These are phyloP conservation scores for Volvox reticuliferus DNA, from an alignment of 139 green algal species.

Conservation along the genomic window DNA sequence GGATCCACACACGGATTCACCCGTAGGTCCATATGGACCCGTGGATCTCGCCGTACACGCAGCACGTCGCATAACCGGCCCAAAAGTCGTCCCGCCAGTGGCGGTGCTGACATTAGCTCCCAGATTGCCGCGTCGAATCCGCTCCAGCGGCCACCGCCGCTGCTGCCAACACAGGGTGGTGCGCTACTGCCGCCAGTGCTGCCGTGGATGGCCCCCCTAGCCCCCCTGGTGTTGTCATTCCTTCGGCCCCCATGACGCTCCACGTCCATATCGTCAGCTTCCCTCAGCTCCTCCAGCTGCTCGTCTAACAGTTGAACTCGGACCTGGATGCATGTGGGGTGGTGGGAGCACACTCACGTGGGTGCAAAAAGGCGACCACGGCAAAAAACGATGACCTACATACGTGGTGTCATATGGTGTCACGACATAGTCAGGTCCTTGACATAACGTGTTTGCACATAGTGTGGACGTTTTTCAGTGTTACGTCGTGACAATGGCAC, in stretches of 20 bases:
- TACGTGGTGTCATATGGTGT: too few species aligned
- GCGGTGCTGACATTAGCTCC: conserved; percentile 11
- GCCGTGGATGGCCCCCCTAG: too few species aligned
- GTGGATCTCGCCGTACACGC: not conserved
- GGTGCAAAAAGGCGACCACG: too few species aligned
- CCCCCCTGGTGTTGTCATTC: not conserved
- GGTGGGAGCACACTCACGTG: not conserved
- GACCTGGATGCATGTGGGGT: not conserved
- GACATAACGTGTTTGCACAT: too few species aligned
- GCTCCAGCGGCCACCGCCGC: conserved; percentile 26
- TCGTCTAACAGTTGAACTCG: not conserved
- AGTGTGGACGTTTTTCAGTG: too few species aligned
- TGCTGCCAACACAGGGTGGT: too few species aligned
- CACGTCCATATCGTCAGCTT: not conserved
- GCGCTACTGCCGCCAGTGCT: not conserved
- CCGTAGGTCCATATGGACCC: too few species aligned
- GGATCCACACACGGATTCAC: not conserved
- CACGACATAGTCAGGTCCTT: too few species aligned
- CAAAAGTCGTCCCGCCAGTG: conserved; percentile 5
- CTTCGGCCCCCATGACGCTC: not conserved
- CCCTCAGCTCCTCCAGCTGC: conserved; percentile 5
- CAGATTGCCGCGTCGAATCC: not conserved
- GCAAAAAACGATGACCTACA: too few species aligned
- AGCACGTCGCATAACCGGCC: conserved; percentile 23
- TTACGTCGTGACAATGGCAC: too few species aligned